Evolutionary conservation across 2,329 filamentous ascomycete genomes (phyloP), one percentile per base, ranked within the genome.

Genomic region (Dactylellina sp.): DNA sequence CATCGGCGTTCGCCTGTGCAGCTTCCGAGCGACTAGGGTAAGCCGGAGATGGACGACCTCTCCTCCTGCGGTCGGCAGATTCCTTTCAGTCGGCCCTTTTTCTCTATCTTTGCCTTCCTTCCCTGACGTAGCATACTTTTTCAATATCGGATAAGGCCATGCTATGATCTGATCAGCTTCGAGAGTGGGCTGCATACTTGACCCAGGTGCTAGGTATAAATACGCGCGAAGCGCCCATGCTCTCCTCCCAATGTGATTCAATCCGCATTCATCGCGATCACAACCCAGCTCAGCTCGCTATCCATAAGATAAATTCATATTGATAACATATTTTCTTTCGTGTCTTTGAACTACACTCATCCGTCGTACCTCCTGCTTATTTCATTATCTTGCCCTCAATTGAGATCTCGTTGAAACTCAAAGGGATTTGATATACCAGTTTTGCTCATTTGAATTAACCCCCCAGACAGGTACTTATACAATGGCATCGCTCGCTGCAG

Each of bases 401-500:
- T n/a, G n/a, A n/a, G n/a, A n/a, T n/a, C n/a, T n/a, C n/a, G n/a
- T n/a, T n/a, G n/a, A n/a, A n/a, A n/a, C n/a, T n/a, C n/a, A n/a
- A n/a, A n/a, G n/a, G n/a, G n/a, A n/a, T n/a, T n/a, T n/a, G n/a
- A n/a, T n/a, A n/a, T n/a, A n/a, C n/a, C n/a, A n/a, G n/a, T n/a
- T n/a, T n/a, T n/a, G n/a, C n/a, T n/a, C n/a, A n/a, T n/a, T n/a
- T n/a, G n/a, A n/a, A n/a, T n/a, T n/a, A n/a, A n/a, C n/a, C n/a
- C n/a, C n/a, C n/a, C n/a, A n/a, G n/a, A n/a, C n/a, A n/a, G n/a
- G n/a, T n/a, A n/a, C n/a, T n/a, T n/a, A n/a, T 3, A 49, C 50
- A 66, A 77, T 78, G 77, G 62, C 76, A 60, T 76, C 77, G 4
- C 57, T 75, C 44, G 71, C 78, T 59, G 75, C 78, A 63, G 77